Conservation (phyloP, 768 basidiomycete genomes). For the Termitomyces titanicus region DNA sequence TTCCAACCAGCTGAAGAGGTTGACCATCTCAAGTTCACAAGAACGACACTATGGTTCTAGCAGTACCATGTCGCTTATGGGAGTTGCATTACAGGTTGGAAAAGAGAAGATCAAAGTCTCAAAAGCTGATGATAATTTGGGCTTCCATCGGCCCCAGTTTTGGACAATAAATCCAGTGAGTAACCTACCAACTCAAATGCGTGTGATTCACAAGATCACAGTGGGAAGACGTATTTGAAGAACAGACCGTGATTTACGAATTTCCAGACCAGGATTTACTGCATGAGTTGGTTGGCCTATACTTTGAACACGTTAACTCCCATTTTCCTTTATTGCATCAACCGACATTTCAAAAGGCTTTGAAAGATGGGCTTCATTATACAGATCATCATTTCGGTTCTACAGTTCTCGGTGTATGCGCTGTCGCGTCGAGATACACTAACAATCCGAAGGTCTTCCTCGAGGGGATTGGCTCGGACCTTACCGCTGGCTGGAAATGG, state of each 20-base stretch:
- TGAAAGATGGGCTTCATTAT: slow-evolving; percentile 44
- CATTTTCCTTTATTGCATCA: slow-evolving; percentile 64
- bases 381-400: slow-evolving; percentile 48
- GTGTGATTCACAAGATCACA: slow-evolving; percentile 13
- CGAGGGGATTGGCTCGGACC: slow-evolving; percentile 32
- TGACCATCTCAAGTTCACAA: slow-evolving; percentile 11
- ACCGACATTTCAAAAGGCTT: slow-evolving; percentile 53
- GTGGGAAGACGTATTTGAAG: slow-evolving; percentile 34
- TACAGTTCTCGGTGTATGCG: slow-evolving; percentile 62
- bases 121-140: neutral
- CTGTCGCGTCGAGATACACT: slow-evolving; percentile 56
- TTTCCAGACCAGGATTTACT: slow-evolving; percentile 53
- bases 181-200: neutral
- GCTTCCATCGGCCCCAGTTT: slow-evolving; percentile 11
- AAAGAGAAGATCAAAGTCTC: slow-evolving; percentile 4
- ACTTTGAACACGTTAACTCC: slow-evolving; percentile 51
- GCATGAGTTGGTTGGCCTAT: slow-evolving; percentile 46
- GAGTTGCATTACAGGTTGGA: slow-evolving; percentile 15
- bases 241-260: slow-evolving; percentile 18
- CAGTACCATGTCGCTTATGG: slow-evolving; percentile 15
- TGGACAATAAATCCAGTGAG: slow-evolving; percentile 16
- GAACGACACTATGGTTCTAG: slow-evolving; percentile 17
- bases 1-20: slow-evolving; percentile 11
- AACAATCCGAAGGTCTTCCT: slow-evolving; percentile 41
- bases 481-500: slow-evolving; percentile 58